phyloP scores from a whole-genome alignment of 139 green algal species.

The Zygnema cylindricum region DNA sequence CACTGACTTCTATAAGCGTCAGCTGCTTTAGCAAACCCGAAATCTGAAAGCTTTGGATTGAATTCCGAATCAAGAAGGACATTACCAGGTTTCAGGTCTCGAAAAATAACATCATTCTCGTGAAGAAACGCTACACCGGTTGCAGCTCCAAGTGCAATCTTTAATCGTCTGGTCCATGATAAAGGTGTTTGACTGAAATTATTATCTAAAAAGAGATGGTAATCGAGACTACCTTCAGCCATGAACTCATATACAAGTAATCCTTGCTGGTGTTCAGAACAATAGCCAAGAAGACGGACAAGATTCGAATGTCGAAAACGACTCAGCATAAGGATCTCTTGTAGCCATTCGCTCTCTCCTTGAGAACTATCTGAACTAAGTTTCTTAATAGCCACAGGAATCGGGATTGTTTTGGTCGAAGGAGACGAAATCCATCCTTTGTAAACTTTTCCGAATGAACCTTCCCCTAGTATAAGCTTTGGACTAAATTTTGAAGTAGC shows the following conservation, averaged over 20 bases:
- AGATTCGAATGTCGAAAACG: slow-evolving; percentile 37
- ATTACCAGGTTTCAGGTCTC: slow-evolving; percentile 69
- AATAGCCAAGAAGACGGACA: slow-evolving; percentile 41
- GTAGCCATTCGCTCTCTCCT: too few species aligned
- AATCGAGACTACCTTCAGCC: slow-evolving; percentile 34
- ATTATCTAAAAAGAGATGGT: too few species aligned
- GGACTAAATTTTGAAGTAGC: too few species aligned
- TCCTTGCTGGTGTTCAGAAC: slow-evolving; percentile 35
- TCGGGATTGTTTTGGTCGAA: too few species aligned
- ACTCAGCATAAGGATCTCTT: slow-evolving; percentile 41
- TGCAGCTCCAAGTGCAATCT: slow-evolving; percentile 37
- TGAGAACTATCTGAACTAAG: too few species aligned
- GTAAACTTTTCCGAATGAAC: too few species aligned
- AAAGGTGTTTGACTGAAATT: slow-evolving; percentile 26
- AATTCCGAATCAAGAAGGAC: slow-evolving; percentile 64
- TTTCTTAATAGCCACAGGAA: too few species aligned
- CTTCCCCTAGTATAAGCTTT: too few species aligned
- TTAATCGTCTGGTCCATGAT: slow-evolving; percentile 20
- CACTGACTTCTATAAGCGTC: too few species aligned
- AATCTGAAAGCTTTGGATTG: too few species aligned
- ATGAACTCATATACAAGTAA: slow-evolving; percentile 58
- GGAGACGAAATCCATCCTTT: too few species aligned
- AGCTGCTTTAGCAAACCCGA: too few species aligned
- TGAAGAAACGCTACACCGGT: slow-evolving; percentile 63
- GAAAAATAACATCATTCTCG: slow-evolving; percentile 61